Conservation (phyloP, 2,329 filamentous ascomycete genomes). For the Aspergillus costaricaensis region DNA sequence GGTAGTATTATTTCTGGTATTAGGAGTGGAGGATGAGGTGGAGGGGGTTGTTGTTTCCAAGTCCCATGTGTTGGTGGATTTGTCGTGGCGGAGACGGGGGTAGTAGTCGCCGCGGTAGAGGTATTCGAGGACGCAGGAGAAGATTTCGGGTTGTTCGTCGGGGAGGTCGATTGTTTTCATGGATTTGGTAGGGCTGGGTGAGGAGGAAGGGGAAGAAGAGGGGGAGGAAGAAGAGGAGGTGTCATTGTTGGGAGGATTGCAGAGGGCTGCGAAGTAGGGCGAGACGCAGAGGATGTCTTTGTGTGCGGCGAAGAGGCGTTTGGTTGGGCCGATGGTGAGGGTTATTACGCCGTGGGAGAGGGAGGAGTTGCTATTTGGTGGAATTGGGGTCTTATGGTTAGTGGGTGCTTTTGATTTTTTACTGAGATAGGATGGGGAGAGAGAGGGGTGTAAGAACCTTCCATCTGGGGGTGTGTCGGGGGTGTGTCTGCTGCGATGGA, state of each 20-base stretch:
- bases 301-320: constrained; percentile 87
- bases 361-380: constrained; percentile 48
- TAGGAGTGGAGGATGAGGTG: background rate
- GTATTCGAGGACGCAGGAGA: constrained; percentile 86
- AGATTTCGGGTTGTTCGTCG: constrained; percentile 85
- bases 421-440: background rate
- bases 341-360: constrained; percentile 73
- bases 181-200: constrained; percentile 59
- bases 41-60: constrained; percentile 59
- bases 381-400: background rate
- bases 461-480: constrained; percentile 36
- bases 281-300: constrained; percentile 79
- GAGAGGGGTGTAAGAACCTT: constrained; percentile 26
- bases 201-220: constrained; percentile 28
- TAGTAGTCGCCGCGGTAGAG: constrained; percentile 95
- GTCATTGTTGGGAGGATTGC: constrained; percentile 51
- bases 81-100: constrained; percentile 78
- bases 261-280: constrained; percentile 72
- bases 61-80: constrained; percentile 76
- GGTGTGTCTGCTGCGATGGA: constrained; percentile 32
- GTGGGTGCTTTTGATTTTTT: background rate
- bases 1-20: background rate
- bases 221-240: background rate
- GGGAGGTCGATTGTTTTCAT: constrained; percentile 64
- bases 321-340: constrained; percentile 75